Base-by-base conservation (phyloP, 2,329 filamentous ascomycete genomes). In the Capronia coronata region DNA sequence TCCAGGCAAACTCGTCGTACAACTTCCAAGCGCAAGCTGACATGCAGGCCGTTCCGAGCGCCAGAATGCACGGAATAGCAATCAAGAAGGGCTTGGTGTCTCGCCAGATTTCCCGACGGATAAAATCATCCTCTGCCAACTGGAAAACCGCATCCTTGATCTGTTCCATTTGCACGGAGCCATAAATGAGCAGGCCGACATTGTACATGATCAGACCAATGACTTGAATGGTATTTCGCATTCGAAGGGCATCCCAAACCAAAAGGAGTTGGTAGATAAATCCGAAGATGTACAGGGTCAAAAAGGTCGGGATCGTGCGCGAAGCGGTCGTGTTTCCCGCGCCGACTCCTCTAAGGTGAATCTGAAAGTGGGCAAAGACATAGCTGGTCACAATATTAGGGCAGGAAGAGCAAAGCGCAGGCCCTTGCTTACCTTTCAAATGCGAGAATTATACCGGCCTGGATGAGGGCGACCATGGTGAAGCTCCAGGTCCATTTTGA, bases 1-100 rank as follows among this genome's bases (percentile, higher is more conserved):
- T 93, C 93, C 93, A 98, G 9, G 93, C 91, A 69, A 98, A 98
- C 68, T 96, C 91, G 64, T 95, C 89, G 66, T 98, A 97, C 25
- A 98, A 77, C 72, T 95, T 96, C 86, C 89, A 97, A 1, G 91
- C 83, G 44, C 90, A 74, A 55, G 88, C 84, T 11, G 75, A 76
- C 75, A 97, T 83, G 46, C 81, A 63, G 4, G 90, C 57, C 2
- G 86, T 91, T 23, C 80, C 80, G 23, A 94, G 69, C 1, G 80
- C 88, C 58, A 97, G 85, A 50, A 98, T 79, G 61, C 79, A 82
- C 0, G 93, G 93, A 48, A 94, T 88, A 9, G 91, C 85, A 56
- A 96, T 78, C 27, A 98, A 75, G 60, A 86, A 89, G 1, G 87
- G 84, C 60, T 79, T 76, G 25, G 90, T 78, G 49, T 83, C 71